Evolutionary conservation across 2,329 filamentous ascomycete genomes (phyloP), one percentile per base, ranked within the genome.

Genomic region (Raffaelea albimanens): DNA sequence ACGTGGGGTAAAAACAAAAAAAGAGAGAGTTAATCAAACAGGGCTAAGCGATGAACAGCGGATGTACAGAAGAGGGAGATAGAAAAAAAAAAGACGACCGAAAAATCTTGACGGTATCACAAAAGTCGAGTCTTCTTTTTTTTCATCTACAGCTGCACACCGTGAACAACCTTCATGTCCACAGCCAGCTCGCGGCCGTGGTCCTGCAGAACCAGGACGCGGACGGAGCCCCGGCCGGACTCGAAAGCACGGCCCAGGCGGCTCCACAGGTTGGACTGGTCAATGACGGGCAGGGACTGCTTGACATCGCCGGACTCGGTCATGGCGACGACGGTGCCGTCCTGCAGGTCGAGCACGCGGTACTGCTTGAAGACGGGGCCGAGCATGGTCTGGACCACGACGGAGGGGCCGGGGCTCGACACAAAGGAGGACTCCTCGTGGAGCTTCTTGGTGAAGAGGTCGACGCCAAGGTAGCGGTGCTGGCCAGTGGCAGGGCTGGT

Each of bases 351-450:
- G 54, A 98, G 85, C 66, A 98, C 91, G 64, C 93, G 90, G 85
- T 98, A 98, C 80, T 97, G 93, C 88, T 97, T 97, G 88, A 97
- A 96, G 75, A 97, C 83, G 55, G 93, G 93, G 61, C 91, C 93
- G 58, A 95, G 86, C 89, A 98, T 97, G 75, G 91, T 97, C 85
- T 98, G 93, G 63, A 98, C 91, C 55, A 97, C 82, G 52, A 98
- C 93, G 59, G 87, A 95, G 59, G 91, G 91, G 57, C 86, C 87
- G 56, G 93, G 93, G 85, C 95, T 94, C 72, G 87, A 90, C 74
- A 97, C 83, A 75, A 95, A 96, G 62, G 85, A 91, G 49, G 88
- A 95, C 84, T 98, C 93, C 76, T 98, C 93, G 66, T 97, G 89
- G 57, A 98, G 82, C 77, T 97, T 88, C 81, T 95, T 95, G 79